phyloP scores from a whole-genome alignment of 441 rosid species.

The Adansonia madagascariensis region DNA sequence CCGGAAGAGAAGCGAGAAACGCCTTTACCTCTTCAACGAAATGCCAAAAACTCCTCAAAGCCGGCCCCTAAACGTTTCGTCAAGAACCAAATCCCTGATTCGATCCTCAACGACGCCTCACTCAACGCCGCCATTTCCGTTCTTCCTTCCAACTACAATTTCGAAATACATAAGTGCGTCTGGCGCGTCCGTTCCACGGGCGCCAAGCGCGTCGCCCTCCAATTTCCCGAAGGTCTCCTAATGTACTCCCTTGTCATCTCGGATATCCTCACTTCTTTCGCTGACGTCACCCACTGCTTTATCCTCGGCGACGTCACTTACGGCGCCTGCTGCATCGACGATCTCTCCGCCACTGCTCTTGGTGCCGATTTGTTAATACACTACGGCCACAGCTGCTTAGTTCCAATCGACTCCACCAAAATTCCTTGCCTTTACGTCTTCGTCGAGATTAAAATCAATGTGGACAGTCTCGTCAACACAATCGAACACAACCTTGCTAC shows the following conservation, averaged over 20 bases:
- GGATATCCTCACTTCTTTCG: slow-evolving; percentile 75
- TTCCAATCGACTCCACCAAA: slow-evolving; percentile 72
- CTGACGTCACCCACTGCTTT: slow-evolving; percentile 69
- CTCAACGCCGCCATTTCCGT: slow-evolving; percentile 86
- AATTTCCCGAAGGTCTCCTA: slow-evolving; percentile 88
- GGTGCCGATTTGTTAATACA: slow-evolving; percentile 83
- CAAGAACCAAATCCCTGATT: slow-evolving; percentile 81
- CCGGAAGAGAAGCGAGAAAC: neutral
- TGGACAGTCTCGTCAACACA: slow-evolving; percentile 51
- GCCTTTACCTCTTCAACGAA: slow-evolving; percentile 24
- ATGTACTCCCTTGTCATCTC: slow-evolving; percentile 88
- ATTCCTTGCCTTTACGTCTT: slow-evolving; percentile 91
- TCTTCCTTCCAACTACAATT: slow-evolving; percentile 77
- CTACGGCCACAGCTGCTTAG: slow-evolving; percentile 91
- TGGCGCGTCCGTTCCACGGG: slow-evolving; percentile 65
- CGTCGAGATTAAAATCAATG: slow-evolving; percentile 72
- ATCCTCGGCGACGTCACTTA: slow-evolving; percentile 89
- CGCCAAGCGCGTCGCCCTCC: slow-evolving; percentile 78
- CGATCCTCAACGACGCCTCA: slow-evolving; percentile 67
- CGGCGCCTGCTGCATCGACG: slow-evolving; percentile 93
- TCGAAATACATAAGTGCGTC: slow-evolving; percentile 85
- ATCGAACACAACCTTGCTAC: slow-evolving; percentile 48
- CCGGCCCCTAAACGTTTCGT: slow-evolving; percentile 77
- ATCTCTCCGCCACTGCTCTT: slow-evolving; percentile 74
- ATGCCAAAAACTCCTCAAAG: slow-evolving; percentile 28